Evolutionary conservation across 192 early-diverging fungal species (phyloP).

Genomic region (Borealophlyctis nickersoniae): DNA sequence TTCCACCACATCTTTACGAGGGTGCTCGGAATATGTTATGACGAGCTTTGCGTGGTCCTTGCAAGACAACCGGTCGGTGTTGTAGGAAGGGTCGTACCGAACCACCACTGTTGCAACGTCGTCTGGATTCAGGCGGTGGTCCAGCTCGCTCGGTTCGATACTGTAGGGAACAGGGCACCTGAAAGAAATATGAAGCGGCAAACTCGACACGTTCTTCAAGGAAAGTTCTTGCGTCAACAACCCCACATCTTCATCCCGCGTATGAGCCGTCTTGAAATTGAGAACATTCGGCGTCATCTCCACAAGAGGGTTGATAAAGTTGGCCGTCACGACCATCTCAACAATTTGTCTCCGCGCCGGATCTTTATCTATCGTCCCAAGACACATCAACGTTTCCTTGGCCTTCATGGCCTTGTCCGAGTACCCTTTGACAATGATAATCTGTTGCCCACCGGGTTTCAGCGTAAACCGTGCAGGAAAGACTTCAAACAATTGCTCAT

Average conservation of each 20-base stretch:
- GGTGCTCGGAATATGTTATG: constrained; percentile 53
- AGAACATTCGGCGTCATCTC: constrained; percentile 36
- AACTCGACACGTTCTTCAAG: constrained; percentile 45
- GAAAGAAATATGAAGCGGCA: constrained; percentile 44
- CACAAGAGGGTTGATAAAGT: constrained; percentile 57
- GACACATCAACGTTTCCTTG: constrained; percentile 47
- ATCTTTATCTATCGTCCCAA: constrained; percentile 51
- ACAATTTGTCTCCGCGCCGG: constrained; percentile 44
- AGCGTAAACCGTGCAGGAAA: constrained; percentile 48
- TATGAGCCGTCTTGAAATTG: constrained; percentile 46
- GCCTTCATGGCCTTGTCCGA: constrained; percentile 36
- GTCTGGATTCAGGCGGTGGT: constrained; percentile 32
- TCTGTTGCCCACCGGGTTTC: constrained; percentile 43
- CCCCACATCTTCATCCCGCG: constrained; percentile 37
- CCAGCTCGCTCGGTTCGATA: constrained; percentile 23
- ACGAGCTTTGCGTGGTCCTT: constrained; percentile 50
- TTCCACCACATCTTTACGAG: constrained; percentile 52
- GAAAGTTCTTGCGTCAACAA: constrained; percentile 36
- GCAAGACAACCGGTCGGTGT: constrained; percentile 41
- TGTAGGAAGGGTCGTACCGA: constrained; percentile 41
- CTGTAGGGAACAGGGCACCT: constrained; percentile 44
- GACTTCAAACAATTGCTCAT: constrained; percentile 44
- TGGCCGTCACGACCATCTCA: constrained; percentile 39
- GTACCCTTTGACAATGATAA: constrained; percentile 44
- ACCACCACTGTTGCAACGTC: constrained; percentile 32